Evolutionary conservation across 1,284 basidiomycete species (phyloP), one percentile per base, ranked within the genome.

Genomic region (Blastosporella zonata): DNA sequence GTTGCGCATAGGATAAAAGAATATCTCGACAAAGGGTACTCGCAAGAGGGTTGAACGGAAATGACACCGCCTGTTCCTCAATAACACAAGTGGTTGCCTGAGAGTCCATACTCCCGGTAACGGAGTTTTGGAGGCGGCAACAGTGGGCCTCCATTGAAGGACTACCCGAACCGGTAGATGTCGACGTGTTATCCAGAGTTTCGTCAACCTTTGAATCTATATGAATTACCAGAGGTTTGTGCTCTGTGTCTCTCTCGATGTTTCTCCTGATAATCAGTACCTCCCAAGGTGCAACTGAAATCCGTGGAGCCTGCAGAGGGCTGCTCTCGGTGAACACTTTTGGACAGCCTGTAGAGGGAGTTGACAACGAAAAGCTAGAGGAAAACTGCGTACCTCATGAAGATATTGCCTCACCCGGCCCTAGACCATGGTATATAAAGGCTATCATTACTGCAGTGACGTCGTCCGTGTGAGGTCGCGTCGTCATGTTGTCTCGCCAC

Each of bases 1-100:
- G 34, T 37, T 45, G 43, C 2, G 43, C 43, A 27, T 45, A 45
- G 1, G 43, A 45, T 13, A 45, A 17, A 10, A 45, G 23, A 1
- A 45, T 8, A 25, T 45, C 43, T 18, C 43, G 34, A 37, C 43
- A 34, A 8, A 45, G 34, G 33, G 43, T 45, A n/a, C 43, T 45
- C 15, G 34, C 15, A 17, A 45, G 43, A 37, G 43, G 43, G 18
- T 45, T 45, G 22, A 37, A 45, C 3, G 31, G 31, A 28, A 23
- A 25, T 12, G 34, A 37, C 10, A n/a, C 21, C 20, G 13, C 3
- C 5, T 27, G 10, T 10, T 27, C 25, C 13, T 13, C 29, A 13
- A 31, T 8, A 13, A 7, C 6, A 31, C 13, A 12, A 3, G 3
- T n/a, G 13, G 8, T 31, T 31, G 29, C 6, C 29, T 12, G 4